These are phyloP conservation scores for Delonix regia DNA, from an alignment of 306 rosid species.

Conservation along the genomic window DNA sequence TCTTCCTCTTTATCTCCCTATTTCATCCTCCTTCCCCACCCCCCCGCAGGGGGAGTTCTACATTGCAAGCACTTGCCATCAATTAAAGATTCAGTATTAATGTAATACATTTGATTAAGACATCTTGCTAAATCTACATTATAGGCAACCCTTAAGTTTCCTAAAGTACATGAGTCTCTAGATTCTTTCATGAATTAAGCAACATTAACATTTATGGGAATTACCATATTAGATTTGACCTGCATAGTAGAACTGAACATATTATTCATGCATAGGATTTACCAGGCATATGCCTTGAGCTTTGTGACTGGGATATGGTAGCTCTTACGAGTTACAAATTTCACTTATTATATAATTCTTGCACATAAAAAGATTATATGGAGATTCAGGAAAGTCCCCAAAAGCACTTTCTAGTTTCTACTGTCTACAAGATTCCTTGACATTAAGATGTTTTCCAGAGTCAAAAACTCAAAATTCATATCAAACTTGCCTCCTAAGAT, in stretches of 20 bases:
- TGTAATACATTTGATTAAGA: not conserved
- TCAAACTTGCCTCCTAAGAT: slow-evolving; percentile 4
- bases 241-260: not conserved
- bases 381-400: not conserved
- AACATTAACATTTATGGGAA: slow-evolving; percentile 21
- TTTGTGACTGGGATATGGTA: not conserved
- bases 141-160: not conserved
- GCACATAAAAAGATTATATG: slow-evolving; percentile 15
- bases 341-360: not conserved
- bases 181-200: slow-evolving; percentile 7
- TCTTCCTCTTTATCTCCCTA: too few relatives aligned
- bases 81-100: not conserved
- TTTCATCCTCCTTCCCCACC: too few relatives aligned
- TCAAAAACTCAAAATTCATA: not conserved
- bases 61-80: not conserved
- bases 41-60: too few relatives aligned
- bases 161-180: not conserved
- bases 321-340: not conserved
- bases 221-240: not conserved
- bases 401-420: not conserved
- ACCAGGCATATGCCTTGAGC: not conserved
- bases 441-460: not conserved
- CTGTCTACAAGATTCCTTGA: not conserved
- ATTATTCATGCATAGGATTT: not conserved
- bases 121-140: not conserved